Conservation (phyloP, 768 basidiomycete species). For the Epithele typhae region DNA sequence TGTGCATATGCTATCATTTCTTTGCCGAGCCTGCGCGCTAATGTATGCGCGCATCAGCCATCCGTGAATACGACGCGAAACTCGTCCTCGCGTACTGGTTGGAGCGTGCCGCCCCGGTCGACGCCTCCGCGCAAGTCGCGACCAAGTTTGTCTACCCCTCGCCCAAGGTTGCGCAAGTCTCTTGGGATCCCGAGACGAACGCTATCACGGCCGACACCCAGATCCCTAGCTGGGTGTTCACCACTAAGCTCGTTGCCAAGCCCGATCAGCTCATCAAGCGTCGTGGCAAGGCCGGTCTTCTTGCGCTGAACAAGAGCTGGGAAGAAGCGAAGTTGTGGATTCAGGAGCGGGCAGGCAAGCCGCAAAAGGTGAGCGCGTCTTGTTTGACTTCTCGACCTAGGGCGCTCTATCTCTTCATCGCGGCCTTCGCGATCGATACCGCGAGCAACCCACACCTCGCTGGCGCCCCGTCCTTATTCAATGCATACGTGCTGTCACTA, state of each 20-base stretch:
- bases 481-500: too few species aligned
- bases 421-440: not conserved
- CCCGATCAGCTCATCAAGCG: conserved; percentile 99
- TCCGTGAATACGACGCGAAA: conserved; percentile 99
- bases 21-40: not conserved
- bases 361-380: conserved; percentile 64
- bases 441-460: too few species aligned
- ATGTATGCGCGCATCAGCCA: conserved; percentile 40
- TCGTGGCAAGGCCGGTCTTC: conserved; percentile 95
- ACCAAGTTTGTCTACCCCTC: conserved; percentile 61
- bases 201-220: conserved; percentile 53
- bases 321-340: conserved; percentile 87
- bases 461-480: too few species aligned
- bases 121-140: conserved; percentile 48
- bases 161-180: conserved; percentile 81
- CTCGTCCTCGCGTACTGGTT: conserved; percentile 97
- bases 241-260: conserved; percentile 88
- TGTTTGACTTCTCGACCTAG: conserved; percentile 3
- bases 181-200: conserved; percentile 73
- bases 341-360: conserved; percentile 82
- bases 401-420: not conserved
- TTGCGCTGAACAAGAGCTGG: conserved; percentile 93
- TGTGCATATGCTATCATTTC: not conserved
- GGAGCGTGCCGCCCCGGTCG: conserved; percentile 79
- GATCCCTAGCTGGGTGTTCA: conserved; percentile 79